phyloP scores from a whole-genome alignment of 2,329 filamentous ascomycete species.

The Calonectria hongkongensis region DNA sequence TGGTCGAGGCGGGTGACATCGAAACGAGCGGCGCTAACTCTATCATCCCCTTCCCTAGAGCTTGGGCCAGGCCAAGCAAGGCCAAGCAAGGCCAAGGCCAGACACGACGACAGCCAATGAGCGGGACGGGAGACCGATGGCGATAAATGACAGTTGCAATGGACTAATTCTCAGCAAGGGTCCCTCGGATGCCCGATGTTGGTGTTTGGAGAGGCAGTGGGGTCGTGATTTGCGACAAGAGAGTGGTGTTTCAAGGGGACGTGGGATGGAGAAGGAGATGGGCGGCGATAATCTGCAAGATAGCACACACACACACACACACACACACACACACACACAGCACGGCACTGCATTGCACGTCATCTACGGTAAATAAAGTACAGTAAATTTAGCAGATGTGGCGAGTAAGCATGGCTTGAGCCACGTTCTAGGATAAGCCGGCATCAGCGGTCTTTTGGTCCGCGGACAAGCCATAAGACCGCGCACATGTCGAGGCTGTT shows the following conservation, averaged over 20 bases:
- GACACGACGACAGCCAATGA: slow-evolving; percentile 66
- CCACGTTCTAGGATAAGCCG: not conserved
- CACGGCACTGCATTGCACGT: not conserved
- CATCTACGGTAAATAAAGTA: too few species aligned
- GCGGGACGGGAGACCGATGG: slow-evolving; percentile 68
- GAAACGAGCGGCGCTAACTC: slow-evolving; percentile 60
- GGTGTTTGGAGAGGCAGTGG: slow-evolving; percentile 55
- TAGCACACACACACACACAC: not conserved
- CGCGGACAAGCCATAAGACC: not conserved
- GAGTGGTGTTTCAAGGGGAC: slow-evolving; percentile 16
- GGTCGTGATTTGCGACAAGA: not conserved
- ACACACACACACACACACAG: not conserved
- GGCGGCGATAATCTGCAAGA: not conserved
- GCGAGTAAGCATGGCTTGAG: slow-evolving; percentile 16
- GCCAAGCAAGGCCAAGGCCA: slow-evolving; percentile 50
- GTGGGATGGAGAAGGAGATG: not conserved
- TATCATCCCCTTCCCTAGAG: slow-evolving; percentile 52
- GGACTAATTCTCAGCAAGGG: slow-evolving; percentile 63
- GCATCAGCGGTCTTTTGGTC: not conserved
- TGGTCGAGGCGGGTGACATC: slow-evolving; percentile 67
- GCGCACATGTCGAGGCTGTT: not conserved
- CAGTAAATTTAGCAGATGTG: not conserved
- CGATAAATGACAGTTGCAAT: slow-evolving; percentile 66
- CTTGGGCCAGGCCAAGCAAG: slow-evolving; percentile 18
- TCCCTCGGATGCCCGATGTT: slow-evolving; percentile 58